Conservation (phyloP, 306 rosid species). For the Dryas alaskensis region DNA sequence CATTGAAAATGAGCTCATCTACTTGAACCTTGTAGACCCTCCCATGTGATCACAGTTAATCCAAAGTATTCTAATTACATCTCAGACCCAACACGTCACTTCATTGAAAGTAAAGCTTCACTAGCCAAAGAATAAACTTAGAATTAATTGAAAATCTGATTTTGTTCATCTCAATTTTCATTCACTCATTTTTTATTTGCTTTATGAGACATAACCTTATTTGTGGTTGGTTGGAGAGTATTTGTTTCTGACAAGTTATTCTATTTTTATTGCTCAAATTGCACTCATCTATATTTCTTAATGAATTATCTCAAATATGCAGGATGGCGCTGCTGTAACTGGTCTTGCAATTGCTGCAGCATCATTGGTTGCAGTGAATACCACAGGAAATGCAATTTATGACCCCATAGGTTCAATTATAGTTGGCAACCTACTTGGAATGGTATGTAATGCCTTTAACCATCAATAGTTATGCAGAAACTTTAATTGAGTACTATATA, state of each 20-base stretch:
- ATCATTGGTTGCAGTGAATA: conserved; percentile 77
- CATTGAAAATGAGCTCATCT: neutral
- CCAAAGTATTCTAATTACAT: neutral
- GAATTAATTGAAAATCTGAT: neutral
- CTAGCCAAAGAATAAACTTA: neutral
- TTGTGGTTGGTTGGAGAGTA: neutral
- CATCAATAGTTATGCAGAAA: conserved; percentile 1
- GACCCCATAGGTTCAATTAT: conserved; percentile 93
- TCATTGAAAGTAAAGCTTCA: neutral
- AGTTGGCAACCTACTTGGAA: conserved; percentile 95
- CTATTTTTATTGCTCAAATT: neutral
- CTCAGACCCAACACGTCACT: neutral
- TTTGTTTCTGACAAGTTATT: neutral
- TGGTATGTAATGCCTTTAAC: conserved; percentile 50
- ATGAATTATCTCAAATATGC: conserved; percentile 39
- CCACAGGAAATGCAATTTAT: conserved; percentile 88
- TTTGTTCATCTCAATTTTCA: neutral
- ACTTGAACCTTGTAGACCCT: neutral
- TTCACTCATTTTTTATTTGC: neutral
- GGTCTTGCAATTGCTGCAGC: conserved; percentile 93
- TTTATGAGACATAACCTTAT: neutral
- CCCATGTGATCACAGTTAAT: neutral
- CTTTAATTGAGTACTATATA: neutral
- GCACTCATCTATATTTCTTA: neutral
- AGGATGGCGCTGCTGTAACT: conserved; percentile 98